These are phyloP conservation scores for Populus hybrid DNA, from an alignment of 441 rosid species.

Conservation along the genomic window DNA sequence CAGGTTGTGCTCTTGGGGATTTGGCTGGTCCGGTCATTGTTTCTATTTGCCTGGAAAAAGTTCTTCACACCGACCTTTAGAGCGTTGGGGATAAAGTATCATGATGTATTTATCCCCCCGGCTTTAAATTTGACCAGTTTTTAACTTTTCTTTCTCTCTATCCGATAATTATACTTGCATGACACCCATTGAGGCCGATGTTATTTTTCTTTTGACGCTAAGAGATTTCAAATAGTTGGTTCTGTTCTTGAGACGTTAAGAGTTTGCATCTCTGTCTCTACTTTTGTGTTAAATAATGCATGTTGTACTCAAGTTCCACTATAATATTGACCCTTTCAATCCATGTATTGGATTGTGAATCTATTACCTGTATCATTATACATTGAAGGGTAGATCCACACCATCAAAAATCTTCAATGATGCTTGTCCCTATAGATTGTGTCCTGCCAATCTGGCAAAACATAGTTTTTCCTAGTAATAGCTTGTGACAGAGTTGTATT, in stretches of 20 bases:
- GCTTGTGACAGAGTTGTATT: neutral
- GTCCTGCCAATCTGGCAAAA: neutral
- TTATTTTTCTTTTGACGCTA: neutral
- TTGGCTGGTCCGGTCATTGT: constrained; percentile 73
- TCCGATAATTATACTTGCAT: neutral
- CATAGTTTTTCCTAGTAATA: neutral
- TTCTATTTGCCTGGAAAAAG: constrained; percentile 60
- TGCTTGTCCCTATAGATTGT: neutral
- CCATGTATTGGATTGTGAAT: neutral
- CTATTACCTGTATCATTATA: neutral
- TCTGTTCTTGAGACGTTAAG: neutral
- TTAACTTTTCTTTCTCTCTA: neutral
- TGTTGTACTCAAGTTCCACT: neutral
- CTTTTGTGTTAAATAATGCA: neutral
- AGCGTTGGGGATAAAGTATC: constrained; percentile 5
- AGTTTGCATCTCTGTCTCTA: neutral
- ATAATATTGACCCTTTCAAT: too few relatives aligned
- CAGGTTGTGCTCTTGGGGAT: constrained; percentile 86
- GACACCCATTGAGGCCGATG: neutral
- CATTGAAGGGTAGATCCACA: neutral
- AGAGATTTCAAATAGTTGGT: neutral
- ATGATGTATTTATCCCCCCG: constrained; percentile 2
- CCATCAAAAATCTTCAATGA: neutral
- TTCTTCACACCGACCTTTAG: constrained; percentile 49
- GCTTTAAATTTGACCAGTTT: constrained; percentile 9